Evolutionary conservation across 352 stramenopile species (phyloP), one percentile per base, ranked within the genome.

Genomic region (Globisporangium cylindrosporum): DNA sequence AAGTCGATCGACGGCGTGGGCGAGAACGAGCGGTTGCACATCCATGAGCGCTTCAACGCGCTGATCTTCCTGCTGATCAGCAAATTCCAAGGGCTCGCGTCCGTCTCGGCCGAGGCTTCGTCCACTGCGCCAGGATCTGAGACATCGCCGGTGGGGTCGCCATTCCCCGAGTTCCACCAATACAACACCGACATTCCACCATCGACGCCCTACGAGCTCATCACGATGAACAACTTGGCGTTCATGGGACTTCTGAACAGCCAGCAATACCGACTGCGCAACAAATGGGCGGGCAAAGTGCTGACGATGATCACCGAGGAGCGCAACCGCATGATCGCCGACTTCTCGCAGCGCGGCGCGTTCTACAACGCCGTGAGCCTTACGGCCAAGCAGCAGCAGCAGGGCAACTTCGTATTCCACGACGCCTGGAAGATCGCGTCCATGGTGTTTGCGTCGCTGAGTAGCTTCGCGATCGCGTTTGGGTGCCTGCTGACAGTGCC

Each of bases 241-340:
- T 82, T 82, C 60, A 86, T 86, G 78, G 76, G 81, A 57, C 55
- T 84, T 41, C 66, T 86, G 18, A 82, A 84, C 63, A 71, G 78
- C 66, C 78, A 86, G 53, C 78, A 80, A 49, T 69, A 72, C n/a
- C 76, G 78, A 12, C 73, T 84, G 15, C 76, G 73, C 0, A 65
- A 72, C 43, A 82, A 84, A 51, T 84, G 76, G 76, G 72, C 76
- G 12, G 72, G 74, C 29, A 86, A 86, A 48, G 74, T 82, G 49
- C 60, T 86, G 34, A 38, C 78, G 14, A 79, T 84, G 78, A 86
- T 86, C 70, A 86, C 78, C 4, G 76, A 84, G 20, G 78, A 86
- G 46, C 76, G 78, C 58, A 86, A 86, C 68, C 74, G 78, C 64
- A 80, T 86, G 70, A 75, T 82, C 53, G 48, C 74, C 27, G 78